Percentiles rank a stretch among this genome's conserved stretches.
Conservation (phyloP, 257 asterid genomes). For the Salvia miltiorrhiza region DNA sequence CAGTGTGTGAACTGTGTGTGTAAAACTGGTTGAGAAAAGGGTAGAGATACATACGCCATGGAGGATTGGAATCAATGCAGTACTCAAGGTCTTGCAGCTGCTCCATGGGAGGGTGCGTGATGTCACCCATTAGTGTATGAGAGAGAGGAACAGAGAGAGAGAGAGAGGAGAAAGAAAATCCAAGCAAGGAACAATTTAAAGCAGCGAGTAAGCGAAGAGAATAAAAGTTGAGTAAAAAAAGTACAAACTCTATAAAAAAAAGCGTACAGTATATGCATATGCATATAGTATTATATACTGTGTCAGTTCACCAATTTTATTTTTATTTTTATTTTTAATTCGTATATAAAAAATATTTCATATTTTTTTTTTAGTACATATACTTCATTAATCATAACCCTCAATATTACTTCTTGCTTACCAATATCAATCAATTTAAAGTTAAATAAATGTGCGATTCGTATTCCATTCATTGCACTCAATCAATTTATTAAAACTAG, state of each 20-base stretch:
- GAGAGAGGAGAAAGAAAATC: not conserved
- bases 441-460: too few species aligned
- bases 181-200: slow-evolving; percentile 22
- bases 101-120: slow-evolving; percentile 78
- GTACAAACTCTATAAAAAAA: slow-evolving; percentile 19
- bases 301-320: too few species aligned
- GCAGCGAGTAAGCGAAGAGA: slow-evolving; percentile 13
- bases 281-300: too few species aligned
- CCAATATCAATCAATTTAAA: too few species aligned
- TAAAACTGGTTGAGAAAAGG: not conserved
- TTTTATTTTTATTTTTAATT: too few species aligned
- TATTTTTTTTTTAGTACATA: too few species aligned
- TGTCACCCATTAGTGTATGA: slow-evolving; percentile 47
- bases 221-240: slow-evolving; percentile 23
- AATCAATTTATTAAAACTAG: too few species aligned
- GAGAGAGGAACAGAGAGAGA: slow-evolving; percentile 7
- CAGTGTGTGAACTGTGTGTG: slow-evolving; percentile 7
- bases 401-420: too few species aligned
- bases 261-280: too few species aligned
- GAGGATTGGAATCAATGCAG: slow-evolving; percentile 88
- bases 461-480: too few species aligned
- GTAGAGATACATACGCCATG: slow-evolving; percentile 54
- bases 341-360: too few species aligned
- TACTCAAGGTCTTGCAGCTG: slow-evolving; percentile 86
- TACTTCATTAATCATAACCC: too few species aligned